Evolutionary conservation across 1,284 basidiomycete genomes (phyloP), one percentile per base, ranked within the genome.

Genomic region (Ustilago trichophora): DNA sequence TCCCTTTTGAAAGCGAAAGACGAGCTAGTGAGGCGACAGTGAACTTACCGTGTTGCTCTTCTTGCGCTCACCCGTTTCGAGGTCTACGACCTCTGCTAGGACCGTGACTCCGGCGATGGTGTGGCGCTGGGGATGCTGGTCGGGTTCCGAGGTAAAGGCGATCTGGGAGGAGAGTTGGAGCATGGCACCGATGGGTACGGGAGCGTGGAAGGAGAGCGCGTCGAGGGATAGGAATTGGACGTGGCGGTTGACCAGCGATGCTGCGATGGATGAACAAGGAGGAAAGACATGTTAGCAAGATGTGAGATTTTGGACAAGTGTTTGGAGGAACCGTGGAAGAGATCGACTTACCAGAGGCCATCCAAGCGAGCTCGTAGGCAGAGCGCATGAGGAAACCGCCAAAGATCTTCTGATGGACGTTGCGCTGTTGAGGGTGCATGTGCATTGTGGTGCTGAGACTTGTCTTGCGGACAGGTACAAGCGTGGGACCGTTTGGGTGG

Each of bases 151-250:
- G 3, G 73, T 75, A 52, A 76, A 76, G 21, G 59, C 60, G 33
- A 78, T 60, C n/a, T 73, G 72, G 10, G 76, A 68, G 7, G 75
- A 71, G 40, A 76, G 57, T 21, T 63, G 63, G 3, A 78, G 68
- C 48, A 78, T 63, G 11, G 75, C 66, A 4, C 76, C 76, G 29
- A 78, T 76, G n/a, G 72, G 71, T 7, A 78, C 76, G 22, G 76
- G 76, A 5, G 70, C 52, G 46, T 76, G 76, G 63, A 78, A 78
- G 16, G 64, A 59, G 31, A 78, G 62, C 6, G 56, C 68, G 25
- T 83, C 82, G 16, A 83, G 71, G 6, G 82, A 72, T 7, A 83
- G 58, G 57, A 83, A 83, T 13, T 71, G 73, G 13, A 83, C 82
- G 9, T 78, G 75, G 6, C 69, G 62, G 6, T 78, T 70, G 21